Percentiles rank a stretch among this genome's conserved stretches.
Evolutionary conservation across 352 stramenopile species (phyloP).

Genomic region (Globisporangium mamillatum): DNA sequence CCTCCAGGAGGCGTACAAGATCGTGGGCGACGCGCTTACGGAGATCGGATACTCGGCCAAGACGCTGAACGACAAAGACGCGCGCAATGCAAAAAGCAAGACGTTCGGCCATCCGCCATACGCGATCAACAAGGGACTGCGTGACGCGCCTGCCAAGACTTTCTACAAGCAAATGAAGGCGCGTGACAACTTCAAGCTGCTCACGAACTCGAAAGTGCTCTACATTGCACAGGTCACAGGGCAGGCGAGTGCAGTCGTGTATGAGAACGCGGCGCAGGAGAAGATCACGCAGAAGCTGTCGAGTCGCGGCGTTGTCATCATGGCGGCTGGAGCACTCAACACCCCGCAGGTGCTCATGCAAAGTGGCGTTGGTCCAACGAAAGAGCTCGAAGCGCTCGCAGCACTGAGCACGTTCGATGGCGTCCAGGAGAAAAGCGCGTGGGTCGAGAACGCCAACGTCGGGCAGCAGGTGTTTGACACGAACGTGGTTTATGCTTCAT

Average conservation of each 20-base stretch:
- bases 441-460: slow-evolving; percentile 19
- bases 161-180: slow-evolving; percentile 47
- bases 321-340: slow-evolving; percentile 66
- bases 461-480: slow-evolving; percentile 23
- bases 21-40: slow-evolving; percentile 35
- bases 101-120: slow-evolving; percentile 52
- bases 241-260: slow-evolving; percentile 44
- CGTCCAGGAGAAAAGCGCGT: slow-evolving; percentile 20
- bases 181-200: slow-evolving; percentile 43
- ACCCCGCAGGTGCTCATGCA: slow-evolving; percentile 83
- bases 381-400: slow-evolving; percentile 44
- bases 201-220: slow-evolving; percentile 40
- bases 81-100: slow-evolving; percentile 49
- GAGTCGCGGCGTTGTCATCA: slow-evolving; percentile 54
- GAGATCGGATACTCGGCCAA: slow-evolving; percentile 28
- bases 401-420: slow-evolving; percentile 13
- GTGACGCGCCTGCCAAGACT: slow-evolving; percentile 48
- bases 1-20: slow-evolving; percentile 45
- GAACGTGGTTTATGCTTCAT: slow-evolving; percentile 20
- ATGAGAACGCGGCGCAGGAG: slow-evolving; percentile 23
- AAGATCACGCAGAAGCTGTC: slow-evolving; percentile 24
- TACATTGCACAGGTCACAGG: slow-evolving; percentile 50
- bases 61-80: slow-evolving; percentile 40
- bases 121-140: slow-evolving; percentile 42
- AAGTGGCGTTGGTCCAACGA: slow-evolving; percentile 61